Base-by-base conservation (phyloP, 177 flowering plant species). In the Vitis hybrid region DNA sequence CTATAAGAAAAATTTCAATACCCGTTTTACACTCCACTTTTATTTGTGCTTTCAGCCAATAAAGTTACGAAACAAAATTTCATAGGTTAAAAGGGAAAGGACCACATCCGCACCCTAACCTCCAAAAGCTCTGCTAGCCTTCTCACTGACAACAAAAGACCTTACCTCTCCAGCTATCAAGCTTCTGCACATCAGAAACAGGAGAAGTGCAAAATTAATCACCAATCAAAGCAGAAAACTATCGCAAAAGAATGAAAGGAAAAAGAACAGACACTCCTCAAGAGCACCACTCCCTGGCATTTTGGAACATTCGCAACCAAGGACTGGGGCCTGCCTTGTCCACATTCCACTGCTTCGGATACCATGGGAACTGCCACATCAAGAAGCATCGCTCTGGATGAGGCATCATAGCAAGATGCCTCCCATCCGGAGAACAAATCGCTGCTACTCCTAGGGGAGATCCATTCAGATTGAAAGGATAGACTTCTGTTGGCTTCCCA, bases 331-430 rank as follows among this genome's bases (percentile, higher is more conserved):
- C 95, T 72, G 75, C 86, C 83, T 85, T 86, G 52, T 88, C 90
- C 65, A 90, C 88, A 54, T 84, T 51, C 94, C 95, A 93, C 48
- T 88, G 80, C 80, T 79, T 86, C 2, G 94, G 98, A 72, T 90
- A 93, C 97, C 97, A 93, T 2, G 98, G 97, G 72, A 78, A 93
- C 76, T 93, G 97, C 98, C 97, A 91, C 98, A 91, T 91, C 77
- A 91, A 69, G 82, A 91, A 91, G 82, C 98, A 90, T 14, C 98
- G 87, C 80, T 92, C 98, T 14, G 98, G 98, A 79, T 93, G 98
- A 82, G 97, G 97, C 98, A 91, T 93, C 96, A 93, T 82, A 4
- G 92, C 97, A 1, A 91, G 88, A 84, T 89, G 97, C 66, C 97
- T 79, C 10, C 94, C 97, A 70, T 91, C 89, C 7, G 91, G 88